phyloP scores from a whole-genome alignment of 768 basidiomycete species.

The Lactifluus subvellereus region DNA sequence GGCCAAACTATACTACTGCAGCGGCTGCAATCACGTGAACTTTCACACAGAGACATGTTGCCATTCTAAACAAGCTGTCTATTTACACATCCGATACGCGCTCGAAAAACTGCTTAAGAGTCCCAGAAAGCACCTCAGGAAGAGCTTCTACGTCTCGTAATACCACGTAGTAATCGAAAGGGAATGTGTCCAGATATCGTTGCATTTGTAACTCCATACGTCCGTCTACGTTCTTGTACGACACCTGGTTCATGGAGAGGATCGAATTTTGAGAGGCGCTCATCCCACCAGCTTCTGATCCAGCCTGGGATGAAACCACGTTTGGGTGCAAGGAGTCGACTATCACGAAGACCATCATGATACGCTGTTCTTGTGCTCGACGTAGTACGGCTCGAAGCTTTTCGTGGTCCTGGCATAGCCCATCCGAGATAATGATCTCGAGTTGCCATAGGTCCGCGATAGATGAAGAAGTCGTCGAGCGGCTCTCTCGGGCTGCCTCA shows the following conservation, averaged over 20 bases:
- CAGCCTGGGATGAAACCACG: constrained; percentile 24
- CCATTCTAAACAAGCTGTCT: constrained; percentile 18
- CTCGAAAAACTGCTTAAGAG: constrained; percentile 89
- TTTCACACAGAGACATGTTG: too few relatives aligned
- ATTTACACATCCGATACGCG: constrained; percentile 62
- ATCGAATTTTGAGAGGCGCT: constrained; percentile 61
- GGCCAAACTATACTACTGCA: too few relatives aligned
- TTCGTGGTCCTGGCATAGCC: constrained; percentile 97
- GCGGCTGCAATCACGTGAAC: background rate
- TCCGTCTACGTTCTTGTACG: constrained; percentile 76
- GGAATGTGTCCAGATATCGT: constrained; percentile 92
- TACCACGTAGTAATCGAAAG: constrained; percentile 97
- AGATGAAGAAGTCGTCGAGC: constrained; percentile 52
- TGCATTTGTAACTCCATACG: constrained; percentile 82
- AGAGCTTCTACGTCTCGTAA: constrained; percentile 84
- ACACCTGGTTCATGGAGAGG: constrained; percentile 86
- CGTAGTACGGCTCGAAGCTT: constrained; percentile 72
- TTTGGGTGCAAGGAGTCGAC: constrained; percentile 77
- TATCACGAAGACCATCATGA: constrained; percentile 96
- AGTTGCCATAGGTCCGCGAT: constrained; percentile 93
- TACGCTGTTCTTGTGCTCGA: constrained; percentile 79
- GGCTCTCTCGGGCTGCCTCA: constrained; percentile 68
- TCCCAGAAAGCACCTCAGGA: constrained; percentile 83
- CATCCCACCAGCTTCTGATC: background rate
- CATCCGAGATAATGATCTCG: constrained; percentile 97